phyloP scores from a whole-genome alignment of 139 green algal genomes.

The Gonium pectorale region DNA sequence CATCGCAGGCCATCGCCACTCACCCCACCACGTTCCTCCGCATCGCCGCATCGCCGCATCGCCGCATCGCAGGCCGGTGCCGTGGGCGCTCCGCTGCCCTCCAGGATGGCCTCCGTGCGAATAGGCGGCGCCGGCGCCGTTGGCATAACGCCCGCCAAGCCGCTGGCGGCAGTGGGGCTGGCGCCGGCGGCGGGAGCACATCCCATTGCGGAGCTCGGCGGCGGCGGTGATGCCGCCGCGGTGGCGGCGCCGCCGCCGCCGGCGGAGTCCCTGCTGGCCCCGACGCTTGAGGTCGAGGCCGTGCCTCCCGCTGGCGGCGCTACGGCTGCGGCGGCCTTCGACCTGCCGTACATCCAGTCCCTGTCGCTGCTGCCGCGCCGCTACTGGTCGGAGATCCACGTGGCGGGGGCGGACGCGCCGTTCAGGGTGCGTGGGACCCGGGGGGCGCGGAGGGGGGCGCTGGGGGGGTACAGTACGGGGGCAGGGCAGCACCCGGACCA shows the following conservation, averaged over 20 bases:
- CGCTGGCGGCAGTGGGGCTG: neutral
- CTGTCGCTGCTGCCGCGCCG: neutral
- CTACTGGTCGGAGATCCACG: slow-evolving; percentile 39
- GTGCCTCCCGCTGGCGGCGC: no score
- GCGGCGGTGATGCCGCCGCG: neutral
- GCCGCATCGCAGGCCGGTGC: neutral
- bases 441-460: neutral
- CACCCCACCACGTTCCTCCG: no score
- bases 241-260: neutral
- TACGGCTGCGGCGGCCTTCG: neutral
- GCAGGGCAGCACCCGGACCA: neutral
- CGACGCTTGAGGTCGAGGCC: no score
- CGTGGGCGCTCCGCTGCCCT: neutral
- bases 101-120: neutral
- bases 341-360: slow-evolving; percentile 21
- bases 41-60: no score
- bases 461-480: neutral
- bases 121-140: neutral
- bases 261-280: no score
- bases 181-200: neutral
- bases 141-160: no score
- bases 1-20: no score
- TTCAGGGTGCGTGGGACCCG: slow-evolving; percentile 38
- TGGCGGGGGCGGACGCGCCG: slow-evolving; percentile 30
- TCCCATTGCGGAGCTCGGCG: no score